Evolutionary conservation across 2,329 filamentous ascomycete species (phyloP), one percentile per base, ranked within the genome.

Genomic region (Paracorniculantispora psalliotae): DNA sequence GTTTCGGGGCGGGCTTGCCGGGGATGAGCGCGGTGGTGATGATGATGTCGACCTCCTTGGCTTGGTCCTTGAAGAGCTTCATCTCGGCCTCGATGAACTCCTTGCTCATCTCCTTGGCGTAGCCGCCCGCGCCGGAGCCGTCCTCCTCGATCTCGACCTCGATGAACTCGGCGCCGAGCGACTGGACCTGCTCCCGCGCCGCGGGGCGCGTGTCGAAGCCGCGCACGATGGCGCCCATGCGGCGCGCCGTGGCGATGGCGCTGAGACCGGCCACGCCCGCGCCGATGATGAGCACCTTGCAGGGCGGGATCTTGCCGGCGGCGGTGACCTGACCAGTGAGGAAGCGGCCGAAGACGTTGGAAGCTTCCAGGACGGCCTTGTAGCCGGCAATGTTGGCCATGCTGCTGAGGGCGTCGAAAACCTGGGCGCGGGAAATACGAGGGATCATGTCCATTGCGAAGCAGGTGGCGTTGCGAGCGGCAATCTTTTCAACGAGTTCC

Each of bases 341-440:
- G 69, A 96, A 96, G 48, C 91, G 85, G 55, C 91, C 91, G 72
- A 96, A 96, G 63, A 89, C 86, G 72, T 96, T 96, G 15, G 90
- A 92, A 1, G 91, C 92, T 72, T 96, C 91, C 46, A 96, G 77
- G 1, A 96, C 90, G 43, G 91, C 92, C 73, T 96, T 96, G 76
- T 96, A 96, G 0, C 92, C 92, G 23, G 91, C 90, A 75, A 96
- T 96, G 67, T 96, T 96, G 61, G 92, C 91, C 92, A 96, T 96
- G 10, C 90, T 94, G 71, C 90, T 92, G 59, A 96, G 79, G 0
- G 91, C 91, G 73, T 96, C 91, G 67, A 96, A 96, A 0, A 90
- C 86, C 70, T 96, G 92, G 1, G 92, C 91, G 49, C 92, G 84
- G 1, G 91, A 96, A 66, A 96, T 96, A 43, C 92, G 86, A 17